Conservation (phyloP, 2,329 filamentous ascomycete species). For the Diaporthe sp. region DNA sequence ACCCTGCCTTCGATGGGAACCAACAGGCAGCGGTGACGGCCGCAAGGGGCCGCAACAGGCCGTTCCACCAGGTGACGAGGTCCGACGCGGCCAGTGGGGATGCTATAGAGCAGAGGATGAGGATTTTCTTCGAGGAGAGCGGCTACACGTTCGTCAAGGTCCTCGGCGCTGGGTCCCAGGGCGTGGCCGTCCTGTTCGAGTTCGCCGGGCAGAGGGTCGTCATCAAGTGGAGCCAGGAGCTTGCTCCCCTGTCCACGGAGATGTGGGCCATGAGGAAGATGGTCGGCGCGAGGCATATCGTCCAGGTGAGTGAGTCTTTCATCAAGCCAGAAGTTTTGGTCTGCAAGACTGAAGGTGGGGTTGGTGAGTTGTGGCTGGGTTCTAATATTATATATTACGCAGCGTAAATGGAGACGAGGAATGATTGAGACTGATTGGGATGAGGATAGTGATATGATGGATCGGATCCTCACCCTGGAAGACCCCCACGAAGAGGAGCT, state of each 20-base stretch:
- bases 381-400: neutral
- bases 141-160: slow-evolving; percentile 1
- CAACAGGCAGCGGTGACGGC: too few species aligned
- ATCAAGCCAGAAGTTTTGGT: neutral
- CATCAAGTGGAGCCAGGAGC: slow-evolving; percentile 1
- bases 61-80: neutral
- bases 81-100: neutral
- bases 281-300: slow-evolving; percentile 27
- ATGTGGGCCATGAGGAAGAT: slow-evolving; percentile 14
- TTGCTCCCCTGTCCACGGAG: slow-evolving; percentile 2
- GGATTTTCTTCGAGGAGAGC: neutral
- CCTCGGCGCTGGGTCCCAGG: slow-evolving; percentile 29
- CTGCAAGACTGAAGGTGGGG: neutral
- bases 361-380: neutral
- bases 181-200: neutral
- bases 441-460: neutral
- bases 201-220: slow-evolving; percentile 5
- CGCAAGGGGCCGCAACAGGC: neutral
- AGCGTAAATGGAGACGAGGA: slow-evolving; percentile 10
- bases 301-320: slow-evolving; percentile 18
- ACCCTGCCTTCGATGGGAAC: neutral
- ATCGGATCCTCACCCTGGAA: neutral
- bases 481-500: neutral
- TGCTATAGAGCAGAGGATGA: neutral
- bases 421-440: neutral